Conservation (phyloP, 495 filamentous ascomycete species). For the Parmelia sp. region DNA sequence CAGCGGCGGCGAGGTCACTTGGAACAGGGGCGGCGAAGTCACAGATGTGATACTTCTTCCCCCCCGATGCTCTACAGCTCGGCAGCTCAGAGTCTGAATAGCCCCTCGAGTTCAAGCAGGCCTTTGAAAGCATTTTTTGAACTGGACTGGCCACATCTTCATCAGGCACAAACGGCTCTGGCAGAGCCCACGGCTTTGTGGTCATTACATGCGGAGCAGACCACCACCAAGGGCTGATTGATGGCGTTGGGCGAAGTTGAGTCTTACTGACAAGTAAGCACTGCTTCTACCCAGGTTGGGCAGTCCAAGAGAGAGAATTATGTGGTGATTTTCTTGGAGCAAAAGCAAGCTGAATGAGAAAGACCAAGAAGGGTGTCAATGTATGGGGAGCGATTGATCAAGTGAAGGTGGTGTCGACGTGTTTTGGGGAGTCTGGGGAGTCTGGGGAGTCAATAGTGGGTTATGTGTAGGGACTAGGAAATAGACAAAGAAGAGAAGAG, state of each 20-base stretch:
- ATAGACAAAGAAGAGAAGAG: not conserved
- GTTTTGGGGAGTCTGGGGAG: no score
- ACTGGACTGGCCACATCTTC: slow-evolving; percentile 4
- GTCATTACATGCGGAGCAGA: slow-evolving; percentile 14
- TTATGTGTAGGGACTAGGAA: no score
- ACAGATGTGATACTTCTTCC: slow-evolving; percentile 4
- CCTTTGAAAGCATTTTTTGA: not conserved
- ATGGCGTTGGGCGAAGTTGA: not conserved
- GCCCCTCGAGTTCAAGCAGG: slow-evolving; percentile 5
- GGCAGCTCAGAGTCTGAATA: slow-evolving; percentile 22
- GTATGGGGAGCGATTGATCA: not conserved
- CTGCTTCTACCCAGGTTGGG: not conserved
- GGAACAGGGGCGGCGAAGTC: slow-evolving; percentile 2
- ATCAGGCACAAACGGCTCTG: slow-evolving; percentile 14
- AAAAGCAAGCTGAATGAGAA: not conserved
- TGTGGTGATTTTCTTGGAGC: not conserved
- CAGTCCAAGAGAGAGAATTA: no score
- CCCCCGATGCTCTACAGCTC: slow-evolving; percentile 9
- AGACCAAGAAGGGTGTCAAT: not conserved
- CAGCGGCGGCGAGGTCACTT: slow-evolving; percentile 3
- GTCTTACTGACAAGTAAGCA: not conserved
- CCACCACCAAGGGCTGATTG: not conserved
- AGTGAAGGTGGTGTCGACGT: no score
- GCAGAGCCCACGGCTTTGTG: slow-evolving; percentile 10
- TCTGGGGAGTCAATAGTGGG: no score